Base-by-base conservation (phyloP, 306 rosid genomes). In the Rosa lucieae region DNA sequence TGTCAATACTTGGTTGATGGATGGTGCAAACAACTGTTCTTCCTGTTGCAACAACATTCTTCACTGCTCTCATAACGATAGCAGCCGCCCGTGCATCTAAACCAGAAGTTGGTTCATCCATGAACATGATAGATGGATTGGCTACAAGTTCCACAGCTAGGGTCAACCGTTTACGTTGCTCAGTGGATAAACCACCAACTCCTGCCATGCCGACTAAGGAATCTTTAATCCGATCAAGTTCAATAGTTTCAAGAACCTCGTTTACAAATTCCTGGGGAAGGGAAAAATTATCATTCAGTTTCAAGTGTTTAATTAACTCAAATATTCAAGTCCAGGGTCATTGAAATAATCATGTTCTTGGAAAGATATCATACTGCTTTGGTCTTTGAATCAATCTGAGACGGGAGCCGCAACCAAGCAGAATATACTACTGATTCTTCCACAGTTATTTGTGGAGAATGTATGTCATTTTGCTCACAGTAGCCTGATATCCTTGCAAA, bases 81-180 rank as follows among this genome's bases (percentile, higher is more conserved):
- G 97, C 97, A 43, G 94, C 97, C 77, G 94, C 89, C 56, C 94
- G 87, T 6, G 94, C 94, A 87, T 92, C 94, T 84, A 92, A 86
- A 37, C 97, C 94, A 18, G 94, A 90, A 56, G 97, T 92, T 51
- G 97, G 97, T 78, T 92, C 97, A 78, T 90, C 97, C 97, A 92
- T 92, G 81, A 92, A 90, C 77, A 92, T 88, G 79, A 92, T 92
- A 13, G 94, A 90, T 73, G 97, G 97, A 84, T 92, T 92, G 77
- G 97, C 89, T 69, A 92, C 89, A 69, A 92, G 91, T 85, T 92
- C 97, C 82, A 92, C 97, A 20, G 94, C 97, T 74, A 92, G 89
- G 51, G 97, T 92, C 62, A 92, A 89, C 56, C 97, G 85, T 84
- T 92, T 92, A 21, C 94, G 91, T 56, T 88, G 97, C 82, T 92